Conservation (phyloP, 768 basidiomycete genomes). For the Suillus plorans region DNA sequence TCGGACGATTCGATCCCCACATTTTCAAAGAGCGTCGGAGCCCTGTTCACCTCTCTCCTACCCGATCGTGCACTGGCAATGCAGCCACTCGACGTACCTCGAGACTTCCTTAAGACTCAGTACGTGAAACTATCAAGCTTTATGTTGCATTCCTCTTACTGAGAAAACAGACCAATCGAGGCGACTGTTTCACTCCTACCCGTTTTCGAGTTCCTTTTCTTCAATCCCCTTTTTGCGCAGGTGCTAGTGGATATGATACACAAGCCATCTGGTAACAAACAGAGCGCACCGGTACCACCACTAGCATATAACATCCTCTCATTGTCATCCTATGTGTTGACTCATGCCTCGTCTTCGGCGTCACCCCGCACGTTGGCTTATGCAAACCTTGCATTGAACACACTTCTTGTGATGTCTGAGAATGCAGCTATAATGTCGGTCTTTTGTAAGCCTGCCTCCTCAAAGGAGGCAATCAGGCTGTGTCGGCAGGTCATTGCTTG, state of each 20-base stretch:
- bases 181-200: conserved; percentile 58
- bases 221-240: conserved; percentile 49
- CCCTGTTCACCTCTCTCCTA: conserved; percentile 50
- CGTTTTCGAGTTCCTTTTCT: conserved; percentile 57
- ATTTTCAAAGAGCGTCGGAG: conserved; percentile 49
- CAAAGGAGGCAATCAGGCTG: conserved; percentile 44
- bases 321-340: conserved; percentile 62
- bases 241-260: conserved; percentile 42
- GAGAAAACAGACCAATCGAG: conserved; percentile 56
- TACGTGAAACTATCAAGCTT: conserved; percentile 23
- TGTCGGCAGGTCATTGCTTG: conserved; percentile 57
- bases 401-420: conserved; percentile 51
- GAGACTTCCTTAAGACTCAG: conserved; percentile 60
- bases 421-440: conserved; percentile 46
- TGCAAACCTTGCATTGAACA: conserved; percentile 56
- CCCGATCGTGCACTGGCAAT: conserved; percentile 54
- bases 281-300: conserved; percentile 28
- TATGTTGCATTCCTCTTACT: background rate
- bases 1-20: conserved; percentile 53
- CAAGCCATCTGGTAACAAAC: conserved; percentile 2
- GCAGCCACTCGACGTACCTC: conserved; percentile 45
- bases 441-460: conserved; percentile 38
- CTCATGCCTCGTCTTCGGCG: conserved; percentile 63
- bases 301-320: conserved; percentile 51
- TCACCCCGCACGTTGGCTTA: conserved; percentile 62